phyloP scores from a whole-genome alignment of 257 asterid genomes.

The Nicotiana paniculata region DNA sequence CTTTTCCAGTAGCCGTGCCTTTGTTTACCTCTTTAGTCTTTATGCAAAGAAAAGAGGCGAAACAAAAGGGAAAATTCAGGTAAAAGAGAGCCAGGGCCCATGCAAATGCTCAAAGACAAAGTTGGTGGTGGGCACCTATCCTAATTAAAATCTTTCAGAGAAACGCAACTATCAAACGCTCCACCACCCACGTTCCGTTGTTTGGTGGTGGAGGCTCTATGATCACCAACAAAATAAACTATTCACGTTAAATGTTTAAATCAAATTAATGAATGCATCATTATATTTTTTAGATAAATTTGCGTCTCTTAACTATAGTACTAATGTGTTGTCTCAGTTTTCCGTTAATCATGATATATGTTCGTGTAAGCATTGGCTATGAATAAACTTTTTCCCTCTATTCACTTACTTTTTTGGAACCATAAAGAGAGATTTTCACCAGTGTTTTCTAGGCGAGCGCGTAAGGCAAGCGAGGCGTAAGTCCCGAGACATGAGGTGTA shows the following conservation, averaged over 20 bases:
- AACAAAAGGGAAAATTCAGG: constrained; percentile 3
- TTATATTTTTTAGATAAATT: neutral
- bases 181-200: constrained; percentile 8
- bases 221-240: neutral
- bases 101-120: constrained; percentile 3
- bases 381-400: too few species aligned
- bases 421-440: too few species aligned
- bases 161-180: constrained; percentile 34
- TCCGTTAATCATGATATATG: neutral
- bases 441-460: too few species aligned
- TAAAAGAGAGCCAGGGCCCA: constrained; percentile 2
- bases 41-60: neutral
- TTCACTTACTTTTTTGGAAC: too few species aligned
- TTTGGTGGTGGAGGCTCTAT: constrained; percentile 5
- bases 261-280: neutral
- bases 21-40: neutral
- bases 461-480: too few species aligned
- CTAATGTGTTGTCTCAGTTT: neutral
- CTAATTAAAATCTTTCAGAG: constrained; percentile 27
- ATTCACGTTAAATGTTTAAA: fast-evolving
- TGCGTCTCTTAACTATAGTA: neutral
- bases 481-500: too few species aligned
- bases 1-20: neutral
- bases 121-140: constrained; percentile 24
- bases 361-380: too few species aligned